phyloP scores from a whole-genome alignment of 495 filamentous ascomycete species.

The Aspergillus leporis region DNA sequence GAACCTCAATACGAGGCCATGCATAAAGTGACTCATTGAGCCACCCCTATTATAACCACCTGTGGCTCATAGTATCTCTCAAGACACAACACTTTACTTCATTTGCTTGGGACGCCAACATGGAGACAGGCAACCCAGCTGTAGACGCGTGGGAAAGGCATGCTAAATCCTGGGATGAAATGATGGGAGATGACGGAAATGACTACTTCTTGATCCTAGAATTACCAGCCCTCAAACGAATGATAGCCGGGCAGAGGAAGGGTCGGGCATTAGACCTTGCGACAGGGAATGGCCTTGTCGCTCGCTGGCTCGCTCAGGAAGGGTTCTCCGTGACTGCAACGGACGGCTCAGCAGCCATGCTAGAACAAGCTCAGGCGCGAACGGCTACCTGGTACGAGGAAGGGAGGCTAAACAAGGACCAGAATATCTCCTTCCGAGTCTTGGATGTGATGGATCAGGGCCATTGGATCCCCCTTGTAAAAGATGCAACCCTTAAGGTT shows the following conservation, averaged over 20 bases:
- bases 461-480: background rate
- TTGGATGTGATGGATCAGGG: conserved; percentile 3
- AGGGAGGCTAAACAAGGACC: background rate
- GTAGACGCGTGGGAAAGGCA: background rate
- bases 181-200: conserved; percentile 17
- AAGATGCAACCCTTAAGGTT: background rate
- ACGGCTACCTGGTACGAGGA: background rate
- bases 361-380: conserved; percentile 7
- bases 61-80: no score
- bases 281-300: conserved; percentile 19
- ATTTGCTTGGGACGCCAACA: no score
- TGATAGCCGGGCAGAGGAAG: background rate
- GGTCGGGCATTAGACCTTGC: conserved; percentile 15
- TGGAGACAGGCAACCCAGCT: no score
- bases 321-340: conserved; percentile 13
- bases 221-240: conserved; percentile 9
- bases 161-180: conserved; percentile 29
- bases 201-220: conserved; percentile 13
- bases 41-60: no score
- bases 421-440: conserved; percentile 7
- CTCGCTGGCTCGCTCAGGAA: conserved; percentile 14
- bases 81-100: no score
- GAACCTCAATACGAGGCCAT: no score
- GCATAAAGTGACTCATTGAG: no score
- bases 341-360: conserved; percentile 10